phyloP scores from a whole-genome alignment of 1,139 yeast genomes.

The Geotrichum restrictum region DNA sequence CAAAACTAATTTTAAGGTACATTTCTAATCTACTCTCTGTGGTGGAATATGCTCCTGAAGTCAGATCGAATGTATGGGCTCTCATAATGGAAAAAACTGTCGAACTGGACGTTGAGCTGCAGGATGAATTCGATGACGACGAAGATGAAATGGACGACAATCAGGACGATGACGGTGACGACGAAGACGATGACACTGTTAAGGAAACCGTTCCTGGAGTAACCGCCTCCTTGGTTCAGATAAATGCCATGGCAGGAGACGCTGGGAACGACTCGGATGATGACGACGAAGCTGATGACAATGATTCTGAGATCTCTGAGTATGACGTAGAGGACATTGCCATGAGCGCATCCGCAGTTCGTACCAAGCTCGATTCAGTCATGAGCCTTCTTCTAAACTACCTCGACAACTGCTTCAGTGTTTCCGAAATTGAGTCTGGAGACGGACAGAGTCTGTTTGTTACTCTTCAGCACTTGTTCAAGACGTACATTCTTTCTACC shows the following conservation, averaged over 20 bases:
- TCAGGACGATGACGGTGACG: conserved; percentile 44
- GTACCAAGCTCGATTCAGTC: conserved; percentile 62
- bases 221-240: conserved; percentile 22
- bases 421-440: conserved; percentile 53
- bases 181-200: conserved; percentile 26
- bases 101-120: conserved; percentile 89
- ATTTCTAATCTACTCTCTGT: conserved; percentile 59
- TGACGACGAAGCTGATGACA: conserved; percentile 37
- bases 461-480: conserved; percentile 71
- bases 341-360: conserved; percentile 31
- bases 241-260: conserved; percentile 28
- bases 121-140: conserved; percentile 77
- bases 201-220: conserved; percentile 16
- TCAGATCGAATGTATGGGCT: conserved; percentile 69
- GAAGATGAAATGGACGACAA: conserved; percentile 65
- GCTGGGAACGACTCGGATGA: conserved; percentile 29
- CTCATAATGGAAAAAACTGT: conserved; percentile 73
- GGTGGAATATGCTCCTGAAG: conserved; percentile 67
- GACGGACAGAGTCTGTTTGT: conserved; percentile 72
- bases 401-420: conserved; percentile 50
- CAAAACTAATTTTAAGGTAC: conserved; percentile 56
- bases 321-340: conserved; percentile 37
- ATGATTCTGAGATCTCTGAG: conserved; percentile 38
- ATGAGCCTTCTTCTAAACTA: conserved; percentile 53
- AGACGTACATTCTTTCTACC: conserved; percentile 80